A percentile compares a stretch with the other conserved stretches of the same genome.
Evolutionary conservation across 129 eudicot genomes (phyloP).

Genomic region (Helichrysum umbraculigerum): DNA sequence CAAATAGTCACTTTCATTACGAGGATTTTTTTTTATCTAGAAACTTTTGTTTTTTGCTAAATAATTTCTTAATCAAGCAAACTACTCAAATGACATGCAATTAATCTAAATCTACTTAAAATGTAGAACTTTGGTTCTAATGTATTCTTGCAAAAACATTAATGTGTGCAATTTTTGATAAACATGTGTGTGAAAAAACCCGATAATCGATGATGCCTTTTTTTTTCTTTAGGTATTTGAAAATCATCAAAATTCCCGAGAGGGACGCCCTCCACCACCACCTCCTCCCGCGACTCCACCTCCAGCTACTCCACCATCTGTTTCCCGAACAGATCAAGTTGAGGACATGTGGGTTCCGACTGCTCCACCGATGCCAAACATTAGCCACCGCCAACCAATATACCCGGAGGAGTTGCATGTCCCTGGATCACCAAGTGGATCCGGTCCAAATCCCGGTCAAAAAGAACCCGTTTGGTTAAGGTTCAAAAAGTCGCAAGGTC

Average conservation of each 20-base stretch:
- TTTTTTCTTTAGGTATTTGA: constrained; percentile 19
- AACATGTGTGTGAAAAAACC: neutral
- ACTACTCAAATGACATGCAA: no score
- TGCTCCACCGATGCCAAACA: constrained; percentile 34
- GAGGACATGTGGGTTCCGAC: constrained; percentile 32
- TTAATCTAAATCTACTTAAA: no score
- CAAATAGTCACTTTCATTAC: neutral
- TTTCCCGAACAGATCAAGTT: constrained; percentile 17
- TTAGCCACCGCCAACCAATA: constrained; percentile 21
- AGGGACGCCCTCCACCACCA: constrained; percentile 32
- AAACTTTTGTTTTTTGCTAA: neutral
- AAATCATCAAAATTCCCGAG: constrained; percentile 14
- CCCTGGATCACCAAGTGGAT: constrained; percentile 31
- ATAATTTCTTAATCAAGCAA: neutral
- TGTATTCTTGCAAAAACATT: neutral
- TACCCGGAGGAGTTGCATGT: constrained; percentile 37
- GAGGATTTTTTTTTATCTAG: neutral
- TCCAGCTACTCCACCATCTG: constrained; percentile 25
- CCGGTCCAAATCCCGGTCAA: constrained; percentile 22
- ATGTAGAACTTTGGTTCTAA: no score
- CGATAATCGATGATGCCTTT: neutral
- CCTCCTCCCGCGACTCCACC: constrained; percentile 26
- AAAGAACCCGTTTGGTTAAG: constrained; percentile 43
- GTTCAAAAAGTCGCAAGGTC: constrained; percentile 43
- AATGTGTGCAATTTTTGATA: neutral